phyloP scores from a whole-genome alignment of 345 rosid species.

The Linum lewisii region DNA sequence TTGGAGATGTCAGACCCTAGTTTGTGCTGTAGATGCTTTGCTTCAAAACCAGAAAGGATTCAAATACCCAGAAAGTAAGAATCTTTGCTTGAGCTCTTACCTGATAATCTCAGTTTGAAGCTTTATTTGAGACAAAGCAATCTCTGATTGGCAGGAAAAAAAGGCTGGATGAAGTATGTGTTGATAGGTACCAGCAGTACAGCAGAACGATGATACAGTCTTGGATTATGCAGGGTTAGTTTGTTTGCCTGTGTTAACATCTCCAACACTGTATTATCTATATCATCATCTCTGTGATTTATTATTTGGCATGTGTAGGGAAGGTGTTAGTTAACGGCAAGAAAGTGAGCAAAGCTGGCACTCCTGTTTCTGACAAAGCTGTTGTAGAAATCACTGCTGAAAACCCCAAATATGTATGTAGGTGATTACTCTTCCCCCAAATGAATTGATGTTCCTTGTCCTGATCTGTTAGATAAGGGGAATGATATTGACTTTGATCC shows the following conservation, averaged over 20 bases:
- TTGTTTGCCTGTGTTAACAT: neutral
- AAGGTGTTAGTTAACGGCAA: slow-evolving; percentile 88
- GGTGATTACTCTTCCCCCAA: slow-evolving; percentile 55
- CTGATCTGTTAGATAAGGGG: slow-evolving; percentile 5
- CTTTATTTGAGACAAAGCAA: neutral
- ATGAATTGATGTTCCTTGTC: slow-evolving; percentile 10
- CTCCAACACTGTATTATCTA: neutral
- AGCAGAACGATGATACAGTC: slow-evolving; percentile 77
- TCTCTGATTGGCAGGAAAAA: slow-evolving; percentile 35
- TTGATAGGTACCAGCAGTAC: slow-evolving; percentile 83
- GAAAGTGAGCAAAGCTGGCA: slow-evolving; percentile 78
- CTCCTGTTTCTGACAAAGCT: slow-evolving; percentile 56
- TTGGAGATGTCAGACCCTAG: slow-evolving; percentile 25
- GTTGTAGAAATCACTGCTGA: slow-evolving; percentile 68
- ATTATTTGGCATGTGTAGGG: slow-evolving; percentile 30
- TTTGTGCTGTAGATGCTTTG: slow-evolving; percentile 34
- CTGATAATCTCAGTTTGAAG: neutral
- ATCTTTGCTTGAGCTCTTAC: neutral
- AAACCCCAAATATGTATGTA: slow-evolving; percentile 96
- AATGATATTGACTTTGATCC: slow-evolving; percentile 5
- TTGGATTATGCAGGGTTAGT: slow-evolving; percentile 83
- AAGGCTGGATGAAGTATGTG: slow-evolving; percentile 89
- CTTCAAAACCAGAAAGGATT: slow-evolving; percentile 42
- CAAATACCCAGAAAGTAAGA: slow-evolving; percentile 47
- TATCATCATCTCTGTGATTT: slow-evolving; percentile 4